These are phyloP conservation scores for Saturnispora bothae DNA, from an alignment of 805 yeast genomes.

Conservation along the genomic window DNA sequence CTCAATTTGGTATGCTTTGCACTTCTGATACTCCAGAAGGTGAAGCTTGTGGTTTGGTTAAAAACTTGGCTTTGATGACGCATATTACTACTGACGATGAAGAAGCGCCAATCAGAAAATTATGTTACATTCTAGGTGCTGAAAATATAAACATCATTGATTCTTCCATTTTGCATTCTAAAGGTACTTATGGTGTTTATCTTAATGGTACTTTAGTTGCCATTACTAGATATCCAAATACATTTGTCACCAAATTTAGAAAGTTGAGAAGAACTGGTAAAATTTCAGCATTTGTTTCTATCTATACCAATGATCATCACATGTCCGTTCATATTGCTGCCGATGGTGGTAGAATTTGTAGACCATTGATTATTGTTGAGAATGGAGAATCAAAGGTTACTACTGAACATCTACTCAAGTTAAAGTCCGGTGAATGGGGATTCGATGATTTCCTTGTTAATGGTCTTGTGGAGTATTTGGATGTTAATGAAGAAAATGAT, in stretches of 20 bases:
- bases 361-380: slow-evolving; percentile 85
- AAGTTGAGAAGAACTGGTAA: slow-evolving; percentile 72
- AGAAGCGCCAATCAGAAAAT: slow-evolving; percentile 71
- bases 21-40: slow-evolving; percentile 99
- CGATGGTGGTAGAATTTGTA: slow-evolving; percentile 97
- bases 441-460: slow-evolving; percentile 82
- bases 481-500: slow-evolving; percentile 96
- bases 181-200: slow-evolving; percentile 75
- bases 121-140: slow-evolving; percentile 79
- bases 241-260: slow-evolving; percentile 73
- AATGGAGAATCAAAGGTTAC: slow-evolving; percentile 60
- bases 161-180: slow-evolving; percentile 68
- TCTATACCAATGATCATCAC: slow-evolving; percentile 84
- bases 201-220: slow-evolving; percentile 93
- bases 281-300: slow-evolving; percentile 82
- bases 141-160: slow-evolving; percentile 77
- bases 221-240: slow-evolving; percentile 75
- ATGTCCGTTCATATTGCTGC: slow-evolving; percentile 94
- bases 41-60: slow-evolving; percentile 98
- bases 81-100: slow-evolving; percentile 98
- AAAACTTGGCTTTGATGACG: slow-evolving; percentile 94
- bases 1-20: slow-evolving; percentile 98
- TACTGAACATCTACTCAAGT: slow-evolving; percentile 53
- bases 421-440: slow-evolving; percentile 62
- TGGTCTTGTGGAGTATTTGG: slow-evolving; percentile 90